phyloP scores from a whole-genome alignment of 208 protist genomes.

The Wallacemonas collosoma region DNA sequence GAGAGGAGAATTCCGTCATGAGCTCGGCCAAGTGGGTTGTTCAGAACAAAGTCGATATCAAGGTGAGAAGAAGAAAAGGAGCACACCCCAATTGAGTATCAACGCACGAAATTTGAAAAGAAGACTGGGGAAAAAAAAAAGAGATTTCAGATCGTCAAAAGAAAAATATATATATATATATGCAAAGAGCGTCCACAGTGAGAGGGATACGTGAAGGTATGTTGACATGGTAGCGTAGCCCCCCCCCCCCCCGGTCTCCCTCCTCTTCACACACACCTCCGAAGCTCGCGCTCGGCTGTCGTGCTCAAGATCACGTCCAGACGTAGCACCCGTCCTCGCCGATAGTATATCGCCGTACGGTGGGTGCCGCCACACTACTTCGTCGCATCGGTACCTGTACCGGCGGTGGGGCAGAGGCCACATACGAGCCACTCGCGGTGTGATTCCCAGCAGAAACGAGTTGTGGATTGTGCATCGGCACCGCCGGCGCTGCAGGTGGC shows the following conservation, averaged over 20 bases:
- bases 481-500: too few relatives aligned
- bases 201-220: too few relatives aligned
- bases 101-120: conserved; percentile 18
- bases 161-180: too few relatives aligned
- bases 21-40: too few relatives aligned
- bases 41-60: too few relatives aligned
- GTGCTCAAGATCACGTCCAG: conserved; percentile 49
- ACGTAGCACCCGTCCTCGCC: conserved; percentile 42
- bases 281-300: too few relatives aligned
- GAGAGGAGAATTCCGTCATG: too few relatives aligned
- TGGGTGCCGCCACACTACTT: conserved; percentile 13
- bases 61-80: background rate
- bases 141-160: background rate
- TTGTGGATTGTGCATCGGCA: background rate
- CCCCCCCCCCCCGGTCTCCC: too few relatives aligned
- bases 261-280: too few relatives aligned
- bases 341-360: background rate
- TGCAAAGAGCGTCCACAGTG: too few relatives aligned
- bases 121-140: conserved; percentile 16
- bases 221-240: too few relatives aligned
- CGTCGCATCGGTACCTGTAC: conserved; percentile 10
- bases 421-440: too few relatives aligned
- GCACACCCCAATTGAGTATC: background rate
- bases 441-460: background rate
- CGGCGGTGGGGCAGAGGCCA: background rate